These are phyloP conservation scores for Eimeria tenella DNA, from an alignment of 169 alveolate genomes.

Conservation along the genomic window DNA sequence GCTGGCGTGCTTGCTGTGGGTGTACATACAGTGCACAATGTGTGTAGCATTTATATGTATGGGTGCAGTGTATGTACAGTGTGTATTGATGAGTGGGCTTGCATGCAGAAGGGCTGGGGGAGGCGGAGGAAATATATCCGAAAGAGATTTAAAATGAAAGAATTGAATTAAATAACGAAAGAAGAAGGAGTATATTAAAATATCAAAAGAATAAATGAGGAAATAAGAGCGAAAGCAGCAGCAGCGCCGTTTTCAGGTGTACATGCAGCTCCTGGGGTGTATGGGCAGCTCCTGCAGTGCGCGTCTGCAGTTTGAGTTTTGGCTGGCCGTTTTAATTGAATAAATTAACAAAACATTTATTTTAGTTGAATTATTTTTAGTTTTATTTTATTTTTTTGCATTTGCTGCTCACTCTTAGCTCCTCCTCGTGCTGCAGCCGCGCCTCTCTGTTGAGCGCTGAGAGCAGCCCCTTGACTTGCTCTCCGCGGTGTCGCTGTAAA, in stretches of 20 bases:
- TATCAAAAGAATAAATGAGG: neutral
- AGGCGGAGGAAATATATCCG: neutral
- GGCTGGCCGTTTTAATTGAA: too few relatives aligned
- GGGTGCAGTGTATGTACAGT: too few relatives aligned
- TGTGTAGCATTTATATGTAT: too few relatives aligned
- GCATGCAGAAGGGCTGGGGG: too few relatives aligned
- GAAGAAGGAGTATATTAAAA: neutral
- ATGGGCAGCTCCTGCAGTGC: neutral
- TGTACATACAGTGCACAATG: too few relatives aligned
- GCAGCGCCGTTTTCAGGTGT: neutral
- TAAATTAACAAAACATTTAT: too few relatives aligned
- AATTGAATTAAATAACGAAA: neutral
- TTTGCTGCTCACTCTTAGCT: too few relatives aligned
- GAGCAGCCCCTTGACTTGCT: conserved; percentile 13
- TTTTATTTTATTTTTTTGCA: too few relatives aligned
- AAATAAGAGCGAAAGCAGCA: neutral
- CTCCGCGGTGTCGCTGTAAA: neutral
- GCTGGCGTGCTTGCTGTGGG: too few relatives aligned
- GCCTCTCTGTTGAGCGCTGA: neutral
- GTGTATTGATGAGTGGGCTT: too few relatives aligned
- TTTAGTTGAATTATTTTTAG: too few relatives aligned
- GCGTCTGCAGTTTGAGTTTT: too few relatives aligned
- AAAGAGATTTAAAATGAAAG: neutral
- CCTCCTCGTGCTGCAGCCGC: neutral
- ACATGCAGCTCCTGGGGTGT: neutral